A percentile compares a stretch with the other conserved stretches of the same genome.
Evolutionary conservation across 2,329 filamentous ascomycete genomes (phyloP).

Genomic region (Fusarium torulosum): DNA sequence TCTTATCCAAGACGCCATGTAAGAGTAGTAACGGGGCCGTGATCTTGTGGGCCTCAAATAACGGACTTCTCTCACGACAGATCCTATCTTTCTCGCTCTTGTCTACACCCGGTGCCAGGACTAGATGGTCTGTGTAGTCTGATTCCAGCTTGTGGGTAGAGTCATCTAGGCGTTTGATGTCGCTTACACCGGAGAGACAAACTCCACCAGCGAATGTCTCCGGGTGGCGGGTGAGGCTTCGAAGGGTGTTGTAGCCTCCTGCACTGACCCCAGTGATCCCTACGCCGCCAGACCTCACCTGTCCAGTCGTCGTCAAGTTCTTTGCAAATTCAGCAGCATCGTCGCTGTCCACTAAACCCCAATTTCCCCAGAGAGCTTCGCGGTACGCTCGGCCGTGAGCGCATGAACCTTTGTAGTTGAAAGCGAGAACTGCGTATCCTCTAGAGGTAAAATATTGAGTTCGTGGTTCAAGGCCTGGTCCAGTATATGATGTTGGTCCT

Average conservation of each 20-base stretch:
- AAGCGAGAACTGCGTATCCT: constrained; percentile 63
- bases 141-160: constrained; percentile 70
- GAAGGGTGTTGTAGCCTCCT: constrained; percentile 66
- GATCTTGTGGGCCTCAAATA: constrained; percentile 62
- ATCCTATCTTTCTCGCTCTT: constrained; percentile 57
- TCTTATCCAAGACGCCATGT: constrained; percentile 66
- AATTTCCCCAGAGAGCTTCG: constrained; percentile 61
- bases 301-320: constrained; percentile 55
- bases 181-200: constrained; percentile 64
- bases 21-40: constrained; percentile 66
- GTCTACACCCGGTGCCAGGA: constrained; percentile 54
- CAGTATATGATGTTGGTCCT: constrained; percentile 61
- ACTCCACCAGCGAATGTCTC: constrained; percentile 63
- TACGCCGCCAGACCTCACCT: constrained; percentile 55
- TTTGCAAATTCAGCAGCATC: constrained; percentile 63
- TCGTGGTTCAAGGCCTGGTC: constrained; percentile 58
- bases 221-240: constrained; percentile 61
- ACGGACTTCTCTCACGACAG: constrained; percentile 62
- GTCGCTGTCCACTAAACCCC: constrained; percentile 64
- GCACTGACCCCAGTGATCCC: constrained; percentile 65
- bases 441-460: constrained; percentile 67
- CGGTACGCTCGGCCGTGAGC: constrained; percentile 65
- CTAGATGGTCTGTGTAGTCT: constrained; percentile 61
- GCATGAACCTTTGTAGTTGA: constrained; percentile 67
- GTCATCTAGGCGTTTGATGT: constrained; percentile 59